Conservation (phyloP, 2,329 filamentous ascomycete species). For the Drechslerella coelobrocha region DNA sequence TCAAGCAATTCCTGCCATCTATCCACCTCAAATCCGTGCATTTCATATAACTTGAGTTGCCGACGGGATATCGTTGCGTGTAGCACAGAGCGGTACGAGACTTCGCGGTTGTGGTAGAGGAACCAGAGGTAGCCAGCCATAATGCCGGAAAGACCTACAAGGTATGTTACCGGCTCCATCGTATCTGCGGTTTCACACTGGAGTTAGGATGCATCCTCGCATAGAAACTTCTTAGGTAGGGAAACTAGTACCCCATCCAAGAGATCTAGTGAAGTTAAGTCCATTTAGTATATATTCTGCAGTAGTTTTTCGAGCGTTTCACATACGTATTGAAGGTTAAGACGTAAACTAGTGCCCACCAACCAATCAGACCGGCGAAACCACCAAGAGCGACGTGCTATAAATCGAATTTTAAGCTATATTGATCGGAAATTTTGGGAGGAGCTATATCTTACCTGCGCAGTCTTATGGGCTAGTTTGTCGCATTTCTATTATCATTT, state of each 20-base stretch:
- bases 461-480: constrained; percentile 42
- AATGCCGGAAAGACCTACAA: constrained; percentile 82
- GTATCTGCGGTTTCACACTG: constrained; percentile 73
- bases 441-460: constrained; percentile 10
- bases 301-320: neutral
- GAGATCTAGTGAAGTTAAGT: constrained; percentile 10
- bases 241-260: constrained; percentile 63
- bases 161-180: constrained; percentile 88
- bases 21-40: constrained; percentile 74
- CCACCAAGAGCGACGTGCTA: constrained; percentile 60
- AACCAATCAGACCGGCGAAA: constrained; percentile 73
- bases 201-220: constrained; percentile 56
- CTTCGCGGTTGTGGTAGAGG: constrained; percentile 86
- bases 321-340: constrained; percentile 64
- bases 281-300: neutral
- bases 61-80: constrained; percentile 83
- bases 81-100: constrained; percentile 84
- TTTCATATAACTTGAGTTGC: constrained; percentile 77
- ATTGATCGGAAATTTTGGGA: neutral
- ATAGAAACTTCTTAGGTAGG: neutral
- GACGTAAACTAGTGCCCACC: constrained; percentile 84
- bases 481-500: constrained; percentile 35
- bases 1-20: constrained; percentile 81
- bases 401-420: neutral
- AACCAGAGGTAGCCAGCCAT: constrained; percentile 95